Base-by-base conservation (phyloP, 2,329 filamentous ascomycete genomes). In the Tricladium varicosporioides region DNA sequence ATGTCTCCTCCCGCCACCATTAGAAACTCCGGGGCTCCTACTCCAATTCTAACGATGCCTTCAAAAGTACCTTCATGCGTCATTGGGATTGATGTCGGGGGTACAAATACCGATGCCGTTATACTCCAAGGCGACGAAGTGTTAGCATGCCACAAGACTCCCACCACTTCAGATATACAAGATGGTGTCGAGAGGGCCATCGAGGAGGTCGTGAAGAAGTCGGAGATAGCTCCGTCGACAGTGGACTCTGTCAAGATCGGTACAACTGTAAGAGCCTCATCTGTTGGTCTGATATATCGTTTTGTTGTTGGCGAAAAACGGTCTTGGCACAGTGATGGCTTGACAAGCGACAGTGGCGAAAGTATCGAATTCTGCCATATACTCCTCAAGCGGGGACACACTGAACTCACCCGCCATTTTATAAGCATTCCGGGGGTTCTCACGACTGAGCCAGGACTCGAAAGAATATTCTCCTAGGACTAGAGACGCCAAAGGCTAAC, bases 51-150 rank as follows among this genome's bases (percentile, higher is more conserved):
- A n/a, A 51, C 14, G 22, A 66, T 64, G 62, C 59, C 64, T 49
- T 59, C 62, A 15, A 66, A 63, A 44, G 43, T 60, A 13, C 43
- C 59, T 27, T 60, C 65, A 19, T 65, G 59, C 58, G 62, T 68
- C 4, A 68, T 69, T 44, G 68, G 68, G 15, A 66, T 84, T 1
- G 83, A 86, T 62, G 77, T 86, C 27, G 83, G 83, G 7, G 83
- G 83, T 14, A 86, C 83, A 0, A 86, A 82, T 0, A 82, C 81
- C 3, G 83, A 66, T 49, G 67, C 60, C 5, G 63, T 65, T 9
- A 60, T 67, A 22, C 55, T 69, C 13, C 66, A 67, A 43, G 56
- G 58, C 48, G 60, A 67, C 14, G 54, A 60, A 32, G 64, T 69
- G 13, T 51, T 68, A 4, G 76, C 77, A 3, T 78, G 75, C 14